Percentiles rank a stretch among this genome's conserved stretches.
phyloP scores from a whole-genome alignment of 148 eudicot genomes.

The Persicaria tinctoria region DNA sequence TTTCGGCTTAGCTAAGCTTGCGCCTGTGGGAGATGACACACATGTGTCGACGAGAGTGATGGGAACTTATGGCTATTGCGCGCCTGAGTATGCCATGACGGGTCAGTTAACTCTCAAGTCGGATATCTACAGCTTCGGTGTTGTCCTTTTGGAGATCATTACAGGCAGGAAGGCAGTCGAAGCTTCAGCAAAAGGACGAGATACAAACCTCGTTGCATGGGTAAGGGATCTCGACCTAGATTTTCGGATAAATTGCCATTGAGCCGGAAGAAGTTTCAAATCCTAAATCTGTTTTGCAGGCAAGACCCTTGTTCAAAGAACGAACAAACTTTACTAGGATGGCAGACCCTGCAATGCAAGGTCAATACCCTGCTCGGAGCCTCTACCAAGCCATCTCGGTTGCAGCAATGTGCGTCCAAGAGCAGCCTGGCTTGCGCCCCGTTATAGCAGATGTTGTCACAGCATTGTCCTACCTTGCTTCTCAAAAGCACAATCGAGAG shows the following conservation, averaged over 20 bases:
- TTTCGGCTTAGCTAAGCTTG: conserved; percentile 27
- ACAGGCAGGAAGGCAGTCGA: conserved; percentile 65
- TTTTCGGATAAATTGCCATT: neutral
- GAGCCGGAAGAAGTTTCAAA: neutral
- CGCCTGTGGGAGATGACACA: conserved; percentile 21
- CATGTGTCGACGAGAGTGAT: conserved; percentile 21
- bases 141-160: conserved; percentile 63
- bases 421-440: conserved; percentile 49
- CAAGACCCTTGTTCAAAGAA: conserved; percentile 50
- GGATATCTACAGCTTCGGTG: conserved; percentile 23
- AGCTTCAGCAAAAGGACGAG: conserved; percentile 38
- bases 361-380: conserved; percentile 44
- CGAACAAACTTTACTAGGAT: conserved; percentile 40
- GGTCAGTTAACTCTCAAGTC: conserved; percentile 22
- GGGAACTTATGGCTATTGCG: conserved; percentile 19
- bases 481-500: conserved; percentile 34
- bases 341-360: conserved; percentile 47
- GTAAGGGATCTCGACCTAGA: conserved; percentile 24
- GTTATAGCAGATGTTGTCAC: conserved; percentile 51
- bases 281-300: conserved; percentile 20
- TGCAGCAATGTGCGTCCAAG: conserved; percentile 65
- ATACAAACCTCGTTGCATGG: conserved; percentile 68
- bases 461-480: conserved; percentile 45
- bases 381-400: conserved; percentile 51
- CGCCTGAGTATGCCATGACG: conserved; percentile 21